Percentiles rank a stretch among this genome's conserved stretches.
phyloP scores from a whole-genome alignment of 441 rosid genomes.

The Flueggea neowawraea region DNA sequence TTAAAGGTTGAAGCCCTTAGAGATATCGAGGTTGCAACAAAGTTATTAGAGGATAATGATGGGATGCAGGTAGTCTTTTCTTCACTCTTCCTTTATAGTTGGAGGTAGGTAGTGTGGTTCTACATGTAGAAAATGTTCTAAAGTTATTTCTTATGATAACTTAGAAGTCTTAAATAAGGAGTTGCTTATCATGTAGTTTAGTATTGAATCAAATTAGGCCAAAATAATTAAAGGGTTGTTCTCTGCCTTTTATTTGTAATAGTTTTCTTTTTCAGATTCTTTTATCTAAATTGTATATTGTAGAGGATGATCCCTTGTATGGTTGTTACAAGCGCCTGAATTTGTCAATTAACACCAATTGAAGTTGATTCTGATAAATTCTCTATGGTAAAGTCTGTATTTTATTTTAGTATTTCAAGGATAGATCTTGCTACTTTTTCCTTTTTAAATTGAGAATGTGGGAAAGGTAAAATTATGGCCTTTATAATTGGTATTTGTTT shows the following conservation, averaged over 20 bases:
- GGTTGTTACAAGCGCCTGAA: constrained; percentile 59
- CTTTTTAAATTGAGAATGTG: background rate
- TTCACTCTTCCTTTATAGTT: background rate
- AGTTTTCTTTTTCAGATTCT: background rate
- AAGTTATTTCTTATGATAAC: background rate
- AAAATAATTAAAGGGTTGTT: background rate
- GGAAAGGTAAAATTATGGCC: background rate
- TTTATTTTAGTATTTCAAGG: background rate
- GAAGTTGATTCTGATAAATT: constrained; percentile 64
- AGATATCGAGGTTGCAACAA: constrained; percentile 85
- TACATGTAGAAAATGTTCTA: too few species aligned
- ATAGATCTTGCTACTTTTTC: background rate
- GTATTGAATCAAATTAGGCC: background rate
- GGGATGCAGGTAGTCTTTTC: constrained; percentile 44
- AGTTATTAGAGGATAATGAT: constrained; percentile 54
- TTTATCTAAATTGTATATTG: constrained; percentile 7
- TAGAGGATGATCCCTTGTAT: constrained; percentile 79
- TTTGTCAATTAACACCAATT: constrained; percentile 65
- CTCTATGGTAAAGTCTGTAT: constrained; percentile 42
- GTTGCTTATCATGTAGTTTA: background rate
- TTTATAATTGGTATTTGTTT: background rate
- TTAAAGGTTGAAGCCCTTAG: constrained; percentile 87
- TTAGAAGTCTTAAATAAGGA: background rate
- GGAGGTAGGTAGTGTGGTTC: too few species aligned
- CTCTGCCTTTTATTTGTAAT: background rate